phyloP scores from a whole-genome alignment of 495 filamentous ascomycete species.

The Melanomma pulvis-pyrius region DNA sequence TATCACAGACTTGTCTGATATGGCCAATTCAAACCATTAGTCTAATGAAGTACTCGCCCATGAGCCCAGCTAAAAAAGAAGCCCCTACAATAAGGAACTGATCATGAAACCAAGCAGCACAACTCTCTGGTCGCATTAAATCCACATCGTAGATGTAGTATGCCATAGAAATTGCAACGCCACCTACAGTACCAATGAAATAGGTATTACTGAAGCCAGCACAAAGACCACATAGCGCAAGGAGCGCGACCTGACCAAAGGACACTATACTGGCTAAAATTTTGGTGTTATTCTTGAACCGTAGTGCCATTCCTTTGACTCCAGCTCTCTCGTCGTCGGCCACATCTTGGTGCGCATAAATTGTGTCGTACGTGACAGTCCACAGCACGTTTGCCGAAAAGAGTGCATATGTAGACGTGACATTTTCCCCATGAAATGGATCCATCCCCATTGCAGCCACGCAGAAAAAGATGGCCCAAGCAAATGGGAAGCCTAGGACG shows the following conservation, averaged over 20 bases:
- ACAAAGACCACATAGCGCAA: too few species aligned
- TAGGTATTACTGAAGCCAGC: too few species aligned
- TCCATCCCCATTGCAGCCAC: background rate
- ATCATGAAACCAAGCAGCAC: too few species aligned
- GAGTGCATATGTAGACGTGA: background rate
- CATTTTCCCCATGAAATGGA: background rate
- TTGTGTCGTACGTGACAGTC: slow-evolving; percentile 53
- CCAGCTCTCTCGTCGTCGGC: slow-evolving; percentile 51
- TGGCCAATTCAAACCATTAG: too few species aligned
- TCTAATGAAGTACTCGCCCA: too few species aligned
- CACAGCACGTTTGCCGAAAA: slow-evolving; percentile 41
- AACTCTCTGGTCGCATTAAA: too few species aligned
- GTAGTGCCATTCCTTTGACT: slow-evolving; percentile 40
- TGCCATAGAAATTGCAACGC: too few species aligned
- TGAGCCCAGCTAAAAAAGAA: too few species aligned
- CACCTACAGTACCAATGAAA: too few species aligned
- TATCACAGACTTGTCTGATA: too few species aligned
- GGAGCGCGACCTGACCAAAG: slow-evolving; percentile 1
- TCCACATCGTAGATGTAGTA: too few species aligned
- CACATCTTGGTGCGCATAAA: slow-evolving; percentile 55
- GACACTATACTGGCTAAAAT: background rate
- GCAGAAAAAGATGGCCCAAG: background rate
- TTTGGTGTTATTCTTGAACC: background rate
- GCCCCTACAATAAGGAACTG: too few species aligned
- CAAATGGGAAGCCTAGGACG: slow-evolving; percentile 13